Evolutionary conservation across 768 basidiomycete species (phyloP), one percentile per base, ranked within the genome.

Genomic region (Trametes maxima): DNA sequence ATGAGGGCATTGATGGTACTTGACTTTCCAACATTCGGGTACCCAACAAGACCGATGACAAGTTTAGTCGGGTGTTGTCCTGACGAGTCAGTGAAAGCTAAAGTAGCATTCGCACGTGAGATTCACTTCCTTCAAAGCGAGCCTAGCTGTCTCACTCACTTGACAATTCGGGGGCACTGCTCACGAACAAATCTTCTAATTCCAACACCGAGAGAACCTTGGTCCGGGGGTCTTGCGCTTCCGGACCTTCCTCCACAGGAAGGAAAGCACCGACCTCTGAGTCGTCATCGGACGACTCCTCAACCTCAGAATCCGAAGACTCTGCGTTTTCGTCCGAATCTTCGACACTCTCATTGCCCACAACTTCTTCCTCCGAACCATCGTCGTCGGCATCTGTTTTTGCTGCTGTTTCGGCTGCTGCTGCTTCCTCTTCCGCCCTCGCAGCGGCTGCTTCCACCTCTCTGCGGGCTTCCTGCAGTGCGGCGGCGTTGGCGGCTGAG

Each of bases 21-120:
- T 0, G 96, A 98, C 76, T 99, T 99, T 16, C 97, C 97, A 22
- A 98, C 96, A 70, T 99, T 99, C 0, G 97, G 97, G 72, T 99
- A 98, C 28, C 97, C 97, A 43, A 99, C 97, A 14, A 99, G 85
- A 35, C 94, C 94, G 40, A 97, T 86, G 5, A 87, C 85, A 3
- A 93, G 79, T 70, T 85, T 93, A 24, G 78, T 72, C 0, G 88
- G 85, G 10, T 78, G 71, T 48, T 84, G 78, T n/a, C 87, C 84
- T 17, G 78, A 78, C 0, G 80, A 69, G 61, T 85, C 84, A 13
- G 77, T 72, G 67, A 93, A 94, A 37, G 72, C 91, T 94, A 62
- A 19, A 42, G 22, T n/a, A 36, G 28, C 68, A 35, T 66, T 49
- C 55, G 58, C 17, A 45, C 8, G 17, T 12, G 21, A 22, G 0